Percentiles rank a stretch among this genome's conserved stretches.
Evolutionary conservation across 176 grass and related monocot genomes (phyloP).

Genomic region (Oryza officinalis): DNA sequence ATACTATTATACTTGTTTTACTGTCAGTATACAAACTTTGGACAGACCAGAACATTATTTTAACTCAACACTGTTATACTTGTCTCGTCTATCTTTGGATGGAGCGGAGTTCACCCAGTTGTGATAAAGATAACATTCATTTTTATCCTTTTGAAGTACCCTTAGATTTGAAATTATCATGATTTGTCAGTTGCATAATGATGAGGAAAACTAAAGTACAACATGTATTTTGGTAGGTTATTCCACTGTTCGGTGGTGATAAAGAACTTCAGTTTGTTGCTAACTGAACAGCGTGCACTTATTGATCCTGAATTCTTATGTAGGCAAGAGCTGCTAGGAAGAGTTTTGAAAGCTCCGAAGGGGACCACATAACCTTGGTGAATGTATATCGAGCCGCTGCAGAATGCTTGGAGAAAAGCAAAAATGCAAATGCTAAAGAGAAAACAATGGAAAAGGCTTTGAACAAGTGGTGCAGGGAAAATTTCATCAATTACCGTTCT

Average conservation of each 20-base stretch:
- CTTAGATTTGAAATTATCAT: not conserved
- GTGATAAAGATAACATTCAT: not conserved
- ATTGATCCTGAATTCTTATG: constrained; percentile 18
- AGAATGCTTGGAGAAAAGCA: constrained; percentile 85
- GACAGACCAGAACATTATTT: not conserved
- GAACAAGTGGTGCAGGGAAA: constrained; percentile 89
- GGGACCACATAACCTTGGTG: constrained; percentile 85
- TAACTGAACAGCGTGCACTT: not conserved
- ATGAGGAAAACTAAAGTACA: not conserved
- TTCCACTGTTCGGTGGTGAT: not conserved
- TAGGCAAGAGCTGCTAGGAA: constrained; percentile 93
- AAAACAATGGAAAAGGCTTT: constrained; percentile 85
- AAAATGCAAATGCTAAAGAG: constrained; percentile 74
- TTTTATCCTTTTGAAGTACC: not conserved
- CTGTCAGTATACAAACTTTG: not conserved
- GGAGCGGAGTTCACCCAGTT: not conserved
- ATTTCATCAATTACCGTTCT: constrained; percentile 86
- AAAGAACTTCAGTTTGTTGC: not conserved
- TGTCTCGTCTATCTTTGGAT: constrained; percentile 1
- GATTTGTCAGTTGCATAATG: not conserved
- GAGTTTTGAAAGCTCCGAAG: constrained; percentile 78
- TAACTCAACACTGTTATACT: not conserved
- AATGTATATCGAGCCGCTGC: constrained; percentile 73
- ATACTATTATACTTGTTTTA: not conserved
- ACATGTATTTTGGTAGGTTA: not conserved